Evolutionary conservation across 2,329 filamentous ascomycete species (phyloP).

Genomic region (Aspergillus hiratsukae): DNA sequence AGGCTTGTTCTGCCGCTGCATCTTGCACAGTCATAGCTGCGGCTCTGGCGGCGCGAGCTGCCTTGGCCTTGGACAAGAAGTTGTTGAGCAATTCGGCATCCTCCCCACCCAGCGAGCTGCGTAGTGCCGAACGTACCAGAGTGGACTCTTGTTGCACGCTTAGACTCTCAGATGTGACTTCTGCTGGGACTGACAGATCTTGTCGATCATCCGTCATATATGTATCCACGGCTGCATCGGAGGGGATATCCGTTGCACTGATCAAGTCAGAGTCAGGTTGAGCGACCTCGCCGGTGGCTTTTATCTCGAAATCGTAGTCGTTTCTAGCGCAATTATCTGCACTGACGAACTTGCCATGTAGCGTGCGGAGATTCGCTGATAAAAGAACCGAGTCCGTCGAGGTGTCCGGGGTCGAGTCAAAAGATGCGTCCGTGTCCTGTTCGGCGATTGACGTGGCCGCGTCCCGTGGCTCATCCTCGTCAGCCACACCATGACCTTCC

Average conservation of each 20-base stretch:
- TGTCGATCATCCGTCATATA: constrained; percentile 10
- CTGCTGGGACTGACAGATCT: constrained; percentile 1
- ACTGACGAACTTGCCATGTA: constrained; percentile 16
- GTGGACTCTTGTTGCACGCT: constrained; percentile 29
- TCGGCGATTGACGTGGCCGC: constrained; percentile 16
- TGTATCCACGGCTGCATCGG: constrained; percentile 3
- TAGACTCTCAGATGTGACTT: constrained; percentile 19
- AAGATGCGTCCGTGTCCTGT: constrained; percentile 14
- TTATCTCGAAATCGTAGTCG: constrained; percentile 10
- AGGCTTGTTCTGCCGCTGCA: constrained; percentile 10
- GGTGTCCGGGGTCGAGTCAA: constrained; percentile 9
- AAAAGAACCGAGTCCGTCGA: constrained; percentile 7
- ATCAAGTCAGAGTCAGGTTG: constrained; percentile 1
- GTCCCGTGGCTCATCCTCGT: constrained; percentile 6
- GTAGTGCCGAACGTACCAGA: constrained; percentile 34
- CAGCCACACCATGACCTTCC: constrained; percentile 4
- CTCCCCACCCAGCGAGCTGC: constrained; percentile 35
- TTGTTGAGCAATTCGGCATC: constrained; percentile 38
- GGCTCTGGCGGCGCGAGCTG: constrained; percentile 37
- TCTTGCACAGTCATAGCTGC: constrained; percentile 18
- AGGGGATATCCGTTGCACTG: not conserved
- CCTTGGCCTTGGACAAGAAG: constrained; percentile 39
- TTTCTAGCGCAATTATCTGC: constrained; percentile 3
- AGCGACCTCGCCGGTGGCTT: constrained; percentile 5
- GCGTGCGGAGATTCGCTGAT: constrained; percentile 16